Evolutionary conservation across 1,139 yeast species (phyloP), one percentile per base, ranked within the genome.

Genomic region (Blastobotrys raffinosifermentans): DNA sequence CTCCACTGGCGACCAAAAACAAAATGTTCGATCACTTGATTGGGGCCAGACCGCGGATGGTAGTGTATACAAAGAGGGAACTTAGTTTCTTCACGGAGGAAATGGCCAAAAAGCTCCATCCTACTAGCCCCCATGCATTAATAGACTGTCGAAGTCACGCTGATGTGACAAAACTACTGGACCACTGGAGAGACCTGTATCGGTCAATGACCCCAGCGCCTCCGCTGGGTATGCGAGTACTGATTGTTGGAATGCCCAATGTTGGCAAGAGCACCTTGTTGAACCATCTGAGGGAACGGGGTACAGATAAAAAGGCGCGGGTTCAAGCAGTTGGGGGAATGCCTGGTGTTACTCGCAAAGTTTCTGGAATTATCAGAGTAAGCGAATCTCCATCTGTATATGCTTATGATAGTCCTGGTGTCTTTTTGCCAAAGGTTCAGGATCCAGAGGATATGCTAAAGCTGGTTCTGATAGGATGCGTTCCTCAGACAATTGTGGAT

Each of bases 241-340:
- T 89, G 67, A 76, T 91, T 34, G 78, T 83, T 8, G 98, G 98
- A 0, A 84, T 91, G 94, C 98, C 98, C 1, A 91, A 91, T 57
- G 95, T 87, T n/a, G 98, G 98, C 1, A 91, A 91, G 58, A 84
- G 95, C n/a, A 82, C 94, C 0, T 62, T 91, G 40, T 80, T 89
- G 9, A 91, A 91, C 55, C 70, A 81, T 0, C 63, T 91, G 36
- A 63, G 96, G 40, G 67, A 67, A 16, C 73, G 72, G 2, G 85
- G 86, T 2, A 58, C 66, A 38, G 51, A 53, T 3, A 47, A 54
- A 19, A 45, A 57, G 29, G 68, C 68, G 43, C 82, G 82, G 53
- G 97, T 85, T 1, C 96, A 95, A 0, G 63, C 64, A 38, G 86
- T 95, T 0, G 96, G 96, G 0, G 82, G 84, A 6, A 80, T 76